A percentile compares a stretch with the other conserved stretches of the same genome.
These are phyloP conservation scores for Amoebophrya sp. DNA, from an alignment of 169 alveolate genomes.

Conservation along the genomic window DNA sequence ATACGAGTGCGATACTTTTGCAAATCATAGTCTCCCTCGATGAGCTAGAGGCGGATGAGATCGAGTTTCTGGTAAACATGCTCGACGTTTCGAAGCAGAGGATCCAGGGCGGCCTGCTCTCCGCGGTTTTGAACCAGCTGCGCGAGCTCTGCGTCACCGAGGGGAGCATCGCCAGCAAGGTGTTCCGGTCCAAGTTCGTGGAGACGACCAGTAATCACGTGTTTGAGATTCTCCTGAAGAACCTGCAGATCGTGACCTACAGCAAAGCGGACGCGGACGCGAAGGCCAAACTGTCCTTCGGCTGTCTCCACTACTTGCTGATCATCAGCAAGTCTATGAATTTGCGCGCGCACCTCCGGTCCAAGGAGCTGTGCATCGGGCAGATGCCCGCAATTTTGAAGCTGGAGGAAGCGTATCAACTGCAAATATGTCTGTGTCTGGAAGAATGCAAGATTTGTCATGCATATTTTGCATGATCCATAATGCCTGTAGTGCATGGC, in stretches of 20 bases:
- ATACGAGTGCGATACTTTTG: no score
- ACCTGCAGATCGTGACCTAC: not conserved
- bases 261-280: not conserved
- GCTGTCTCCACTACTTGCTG: not conserved
- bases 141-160: not conserved
- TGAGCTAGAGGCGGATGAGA: not conserved
- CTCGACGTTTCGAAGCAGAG: not conserved
- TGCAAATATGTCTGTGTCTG: no score
- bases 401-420: no score
- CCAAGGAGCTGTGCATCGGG: no score
- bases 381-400: no score
- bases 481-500: no score
- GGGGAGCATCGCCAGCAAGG: not conserved
- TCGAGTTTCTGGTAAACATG: not conserved
- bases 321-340: no score
- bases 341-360: no score
- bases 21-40: no score
- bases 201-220: not conserved
- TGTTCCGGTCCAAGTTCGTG: not conserved
- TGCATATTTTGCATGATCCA: no score
- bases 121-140: not conserved
- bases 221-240: not conserved
- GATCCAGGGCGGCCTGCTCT: not conserved
- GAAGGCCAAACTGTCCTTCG: constrained; percentile 1
- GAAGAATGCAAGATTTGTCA: no score